Evolutionary conservation across 1,284 basidiomycete genomes (phyloP), one percentile per base, ranked within the genome.

Genomic region (Ustilago esculenta): DNA sequence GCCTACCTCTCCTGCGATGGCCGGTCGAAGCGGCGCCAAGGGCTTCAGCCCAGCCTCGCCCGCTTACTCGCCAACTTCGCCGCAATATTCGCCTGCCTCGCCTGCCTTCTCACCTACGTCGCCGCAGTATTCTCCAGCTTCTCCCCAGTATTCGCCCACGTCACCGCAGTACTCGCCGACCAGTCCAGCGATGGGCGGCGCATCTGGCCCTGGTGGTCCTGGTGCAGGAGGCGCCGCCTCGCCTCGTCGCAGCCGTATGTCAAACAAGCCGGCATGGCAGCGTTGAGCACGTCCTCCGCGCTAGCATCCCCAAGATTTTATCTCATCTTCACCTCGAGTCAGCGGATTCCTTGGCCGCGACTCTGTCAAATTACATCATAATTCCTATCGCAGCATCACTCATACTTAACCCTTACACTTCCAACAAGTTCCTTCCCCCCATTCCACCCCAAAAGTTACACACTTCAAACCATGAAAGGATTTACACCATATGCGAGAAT

Each of bases 31-130:
- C 7, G 66, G 56, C 15, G 57, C 65, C 57, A 70, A 67, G 66
- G 56, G 54, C n/a, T 72, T 68, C 58, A 60, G 58, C 33, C 68
- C 70, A 5, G 45, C 73, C 2, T 73, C 72, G 36, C 79, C 79
- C 0, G 53, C 64, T 33, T 82, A 80, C 53, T 76, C 75, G 29
- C 79, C 81, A 10, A 73, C 72, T 1, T 79, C 77, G 24, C 77
- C 77, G 17, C 72, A 69, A 48, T 78, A 77, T 37, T 76, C 73
- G 35, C 76, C 76, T 9, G 75, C 76, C 9, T 78, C 76, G 37
- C 76, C 72, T 6, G 88, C 88, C 15, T 93, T 92, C 80, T 94
- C 92, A 2, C 92, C 92, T 0, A 92, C 92, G 2, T 92, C 91
- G 70, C 84, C 84, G 8, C 68, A 76, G 35, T 79, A 82, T 59